Conservation (phyloP, 1,284 basidiomycete species). For the Irpex sp. region DNA sequence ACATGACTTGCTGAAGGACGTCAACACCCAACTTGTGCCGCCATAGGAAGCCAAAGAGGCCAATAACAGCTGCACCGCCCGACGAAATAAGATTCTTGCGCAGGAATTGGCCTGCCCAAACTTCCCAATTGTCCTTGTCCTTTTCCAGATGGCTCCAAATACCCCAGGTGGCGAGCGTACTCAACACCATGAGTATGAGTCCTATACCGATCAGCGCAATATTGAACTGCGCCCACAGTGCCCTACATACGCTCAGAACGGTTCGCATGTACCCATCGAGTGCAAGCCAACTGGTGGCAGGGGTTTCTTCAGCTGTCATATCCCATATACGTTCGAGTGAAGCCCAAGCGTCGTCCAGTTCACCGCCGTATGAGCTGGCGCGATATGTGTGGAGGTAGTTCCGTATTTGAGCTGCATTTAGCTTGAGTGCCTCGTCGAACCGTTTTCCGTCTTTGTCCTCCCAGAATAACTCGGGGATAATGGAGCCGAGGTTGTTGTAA, state of each 20-base stretch:
- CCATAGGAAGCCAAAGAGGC: slow-evolving; percentile 33
- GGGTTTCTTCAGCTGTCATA: slow-evolving; percentile 18
- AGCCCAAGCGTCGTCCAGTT: slow-evolving; percentile 65
- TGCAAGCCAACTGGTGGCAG: slow-evolving; percentile 26
- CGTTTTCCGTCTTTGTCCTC: slow-evolving; percentile 23
- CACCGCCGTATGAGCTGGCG: slow-evolving; percentile 61
- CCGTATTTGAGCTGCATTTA: slow-evolving; percentile 79
- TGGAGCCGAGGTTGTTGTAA: slow-evolving; percentile 89
- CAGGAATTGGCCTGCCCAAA: slow-evolving; percentile 32
- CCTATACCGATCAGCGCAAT: slow-evolving; percentile 73
- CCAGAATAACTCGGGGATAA: slow-evolving; percentile 89
- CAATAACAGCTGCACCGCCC: slow-evolving; percentile 40
- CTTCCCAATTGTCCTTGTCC: slow-evolving; percentile 36
- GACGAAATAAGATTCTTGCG: slow-evolving; percentile 33
- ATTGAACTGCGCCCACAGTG: slow-evolving; percentile 96
- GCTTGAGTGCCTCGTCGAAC: slow-evolving; percentile 54
- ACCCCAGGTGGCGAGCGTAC: slow-evolving; percentile 44
- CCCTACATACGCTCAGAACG: slow-evolving; percentile 71
- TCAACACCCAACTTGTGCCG: slow-evolving; percentile 41
- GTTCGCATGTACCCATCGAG: slow-evolving; percentile 57
- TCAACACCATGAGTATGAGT: slow-evolving; percentile 45
- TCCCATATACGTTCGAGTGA: slow-evolving; percentile 47
- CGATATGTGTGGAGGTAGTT: slow-evolving; percentile 79
- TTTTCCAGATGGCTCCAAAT: slow-evolving; percentile 43
- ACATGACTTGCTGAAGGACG: slow-evolving; percentile 40